phyloP scores from a whole-genome alignment of 192 early-diverging fungal species.

The Linnemannia zychae region DNA sequence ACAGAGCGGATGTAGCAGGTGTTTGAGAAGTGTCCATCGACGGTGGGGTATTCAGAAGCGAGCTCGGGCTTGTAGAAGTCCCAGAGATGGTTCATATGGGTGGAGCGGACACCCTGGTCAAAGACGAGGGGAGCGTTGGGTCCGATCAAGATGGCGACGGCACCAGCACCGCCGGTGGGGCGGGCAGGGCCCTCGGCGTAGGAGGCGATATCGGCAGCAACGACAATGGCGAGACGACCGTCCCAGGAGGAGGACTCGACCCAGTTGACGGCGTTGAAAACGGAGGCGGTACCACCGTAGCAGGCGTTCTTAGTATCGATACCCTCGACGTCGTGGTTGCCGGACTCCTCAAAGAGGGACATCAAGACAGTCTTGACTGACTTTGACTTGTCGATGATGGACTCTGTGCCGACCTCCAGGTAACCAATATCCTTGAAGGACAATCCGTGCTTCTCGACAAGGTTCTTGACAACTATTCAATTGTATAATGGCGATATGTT shows the following conservation, averaged over 20 bases:
- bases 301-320: conserved; percentile 99
- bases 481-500: neutral
- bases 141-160: conserved; percentile 92
- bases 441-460: conserved; percentile 95
- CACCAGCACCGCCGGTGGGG: conserved; percentile 95
- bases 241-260: conserved; percentile 95
- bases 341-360: conserved; percentile 92
- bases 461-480: conserved; percentile 83
- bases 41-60: conserved; percentile 96
- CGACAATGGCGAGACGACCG: conserved; percentile 89
- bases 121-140: conserved; percentile 94
- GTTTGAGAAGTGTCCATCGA: conserved; percentile 96
- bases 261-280: conserved; percentile 99
- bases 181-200: conserved; percentile 93
- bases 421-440: conserved; percentile 89
- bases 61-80: conserved; percentile 99
- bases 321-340: conserved; percentile 95
- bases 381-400: conserved; percentile 99
- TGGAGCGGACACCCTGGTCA: conserved; percentile 87
- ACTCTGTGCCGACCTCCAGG: conserved; percentile 98
- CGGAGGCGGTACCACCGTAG: conserved; percentile 96
- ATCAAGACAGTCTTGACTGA: conserved; percentile 97
- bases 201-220: conserved; percentile 97
- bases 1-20: conserved; percentile 93
- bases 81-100: conserved; percentile 97